Conservation (phyloP, 306 rosid species). For the Acacia acuminata region DNA sequence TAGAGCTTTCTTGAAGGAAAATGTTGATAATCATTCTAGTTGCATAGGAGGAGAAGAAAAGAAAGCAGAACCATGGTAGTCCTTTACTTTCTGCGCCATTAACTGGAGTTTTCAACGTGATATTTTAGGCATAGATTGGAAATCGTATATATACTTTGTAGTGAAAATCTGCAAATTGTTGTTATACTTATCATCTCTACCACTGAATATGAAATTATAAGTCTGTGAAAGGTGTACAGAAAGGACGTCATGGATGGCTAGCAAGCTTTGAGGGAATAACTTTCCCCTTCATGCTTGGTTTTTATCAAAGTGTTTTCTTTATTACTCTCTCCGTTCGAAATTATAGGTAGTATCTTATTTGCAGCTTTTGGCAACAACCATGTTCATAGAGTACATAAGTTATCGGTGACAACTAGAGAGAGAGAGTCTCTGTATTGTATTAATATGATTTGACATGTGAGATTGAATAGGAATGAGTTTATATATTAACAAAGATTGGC, state of each 20-base stretch:
- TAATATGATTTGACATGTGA: background rate
- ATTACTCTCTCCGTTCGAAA: no score
- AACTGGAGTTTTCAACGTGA: background rate
- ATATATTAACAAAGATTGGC: background rate
- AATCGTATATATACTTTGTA: background rate
- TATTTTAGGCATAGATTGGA: background rate
- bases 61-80: background rate
- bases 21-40: background rate
- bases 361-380: background rate
- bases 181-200: background rate
- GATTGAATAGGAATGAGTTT: background rate
- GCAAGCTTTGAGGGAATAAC: background rate
- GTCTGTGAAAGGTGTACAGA: background rate
- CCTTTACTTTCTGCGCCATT: background rate
- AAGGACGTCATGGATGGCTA: conserved; percentile 4
- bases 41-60: background rate
- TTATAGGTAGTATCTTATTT: no score
- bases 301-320: background rate
- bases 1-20: background rate
- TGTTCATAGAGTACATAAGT: background rate
- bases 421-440: background rate
- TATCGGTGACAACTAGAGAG: background rate
- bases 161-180: background rate
- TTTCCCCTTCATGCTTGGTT: background rate
- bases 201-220: conserved; percentile 13